A percentile compares a stretch with the other conserved stretches of the same genome.
Evolutionary conservation across 2,329 filamentous ascomycete genomes (phyloP).

Genomic region (Fusarium sp.): DNA sequence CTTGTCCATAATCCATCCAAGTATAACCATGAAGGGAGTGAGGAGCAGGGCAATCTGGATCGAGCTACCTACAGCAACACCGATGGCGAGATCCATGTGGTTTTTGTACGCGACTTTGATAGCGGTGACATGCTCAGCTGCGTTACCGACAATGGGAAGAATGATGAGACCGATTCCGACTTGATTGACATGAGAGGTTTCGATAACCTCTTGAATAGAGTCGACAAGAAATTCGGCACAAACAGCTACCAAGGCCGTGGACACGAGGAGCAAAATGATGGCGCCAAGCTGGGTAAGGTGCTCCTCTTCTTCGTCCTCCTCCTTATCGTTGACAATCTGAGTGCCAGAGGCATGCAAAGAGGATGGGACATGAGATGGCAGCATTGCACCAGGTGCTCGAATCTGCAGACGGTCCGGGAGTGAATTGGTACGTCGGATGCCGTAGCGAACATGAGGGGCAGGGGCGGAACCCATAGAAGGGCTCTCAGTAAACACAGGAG

Average conservation of each 20-base stretch:
- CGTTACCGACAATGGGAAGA: conserved; percentile 79
- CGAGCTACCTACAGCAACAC: conserved; percentile 77
- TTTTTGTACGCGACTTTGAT: conserved; percentile 79
- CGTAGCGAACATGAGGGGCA: conserved; percentile 70
- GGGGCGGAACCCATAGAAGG: conserved; percentile 57
- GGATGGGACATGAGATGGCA: conserved; percentile 62
- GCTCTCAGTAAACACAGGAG: conserved; percentile 75
- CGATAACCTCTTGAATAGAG: conserved; percentile 74
- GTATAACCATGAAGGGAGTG: conserved; percentile 76
- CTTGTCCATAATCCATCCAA: conserved; percentile 77
- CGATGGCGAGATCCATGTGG: conserved; percentile 82
- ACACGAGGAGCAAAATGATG: conserved; percentile 71
- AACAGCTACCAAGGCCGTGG: conserved; percentile 74
- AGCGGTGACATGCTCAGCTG: conserved; percentile 79
- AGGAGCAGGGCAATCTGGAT: conserved; percentile 81
- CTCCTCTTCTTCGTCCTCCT: conserved; percentile 59
- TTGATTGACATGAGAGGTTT: conserved; percentile 69
- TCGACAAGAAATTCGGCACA: conserved; percentile 80
- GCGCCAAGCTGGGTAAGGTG: conserved; percentile 69
- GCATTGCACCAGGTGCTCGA: conserved; percentile 64
- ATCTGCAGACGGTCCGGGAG: conserved; percentile 74
- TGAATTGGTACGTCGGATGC: conserved; percentile 80
- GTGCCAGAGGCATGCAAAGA: conserved; percentile 52
- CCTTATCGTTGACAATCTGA: conserved; percentile 41
- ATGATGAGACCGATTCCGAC: conserved; percentile 80